Evolutionary conservation across 2,329 filamentous ascomycete species (phyloP).

Genomic region (Cylindrodendrum hubeiense): DNA sequence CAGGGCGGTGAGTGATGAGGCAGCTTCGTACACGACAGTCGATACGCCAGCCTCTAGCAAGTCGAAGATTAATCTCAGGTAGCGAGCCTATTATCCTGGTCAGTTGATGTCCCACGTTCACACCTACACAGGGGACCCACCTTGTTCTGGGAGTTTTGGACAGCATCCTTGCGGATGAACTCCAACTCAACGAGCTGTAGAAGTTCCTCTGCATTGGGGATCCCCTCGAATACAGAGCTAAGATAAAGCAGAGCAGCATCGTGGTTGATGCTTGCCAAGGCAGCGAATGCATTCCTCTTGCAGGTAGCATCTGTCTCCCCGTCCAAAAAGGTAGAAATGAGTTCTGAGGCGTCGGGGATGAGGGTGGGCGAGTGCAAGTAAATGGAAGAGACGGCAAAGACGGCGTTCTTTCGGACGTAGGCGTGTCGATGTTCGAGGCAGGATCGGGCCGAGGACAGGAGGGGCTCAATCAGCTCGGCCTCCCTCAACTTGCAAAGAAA

Average conservation of each 20-base stretch:
- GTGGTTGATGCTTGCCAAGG: constrained; percentile 90
- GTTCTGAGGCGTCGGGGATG: constrained; percentile 94
- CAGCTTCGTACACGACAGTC: constrained; percentile 97
- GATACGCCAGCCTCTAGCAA: constrained; percentile 92
- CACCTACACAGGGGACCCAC: constrained; percentile 56
- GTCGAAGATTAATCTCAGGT: constrained; percentile 95
- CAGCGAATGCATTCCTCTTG: constrained; percentile 97
- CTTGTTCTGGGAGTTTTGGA: constrained; percentile 95
- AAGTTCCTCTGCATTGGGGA: constrained; percentile 94
- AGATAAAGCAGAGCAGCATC: constrained; percentile 92
- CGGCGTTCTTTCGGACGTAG: constrained; percentile 98
- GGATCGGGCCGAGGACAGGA: constrained; percentile 89
- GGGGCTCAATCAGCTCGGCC: constrained; percentile 93
- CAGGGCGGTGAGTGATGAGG: constrained; percentile 91
- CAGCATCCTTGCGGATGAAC: constrained; percentile 98
- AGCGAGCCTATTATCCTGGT: constrained; percentile 73
- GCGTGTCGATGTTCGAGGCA: constrained; percentile 97
- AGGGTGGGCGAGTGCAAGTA: constrained; percentile 90
- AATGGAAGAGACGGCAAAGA: constrained; percentile 94
- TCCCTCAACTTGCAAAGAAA: constrained; percentile 98
- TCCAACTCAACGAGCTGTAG: constrained; percentile 94
- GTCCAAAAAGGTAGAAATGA: constrained; percentile 90
- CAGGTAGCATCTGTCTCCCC: constrained; percentile 93
- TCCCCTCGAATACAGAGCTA: constrained; percentile 89
- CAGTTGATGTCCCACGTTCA: constrained; percentile 39